These are phyloP conservation scores for Syncephalastrum monosporum DNA, from an alignment of 371 early-diverging fungal genomes.

Conservation along the genomic window DNA sequence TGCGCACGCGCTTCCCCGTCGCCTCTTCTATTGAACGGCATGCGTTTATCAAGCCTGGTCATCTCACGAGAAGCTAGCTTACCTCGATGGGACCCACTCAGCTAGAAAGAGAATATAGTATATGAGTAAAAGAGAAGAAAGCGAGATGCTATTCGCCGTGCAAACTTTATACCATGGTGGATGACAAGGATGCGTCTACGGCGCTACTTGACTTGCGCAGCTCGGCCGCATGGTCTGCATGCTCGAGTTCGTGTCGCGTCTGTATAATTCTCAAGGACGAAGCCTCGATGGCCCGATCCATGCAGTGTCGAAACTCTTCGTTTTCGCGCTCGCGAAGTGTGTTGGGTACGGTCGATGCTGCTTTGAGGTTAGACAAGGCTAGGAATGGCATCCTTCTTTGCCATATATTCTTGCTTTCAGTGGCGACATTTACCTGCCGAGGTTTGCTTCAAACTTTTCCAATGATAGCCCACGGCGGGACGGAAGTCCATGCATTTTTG, in stretches of 20 bases:
- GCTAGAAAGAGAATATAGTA: neutral
- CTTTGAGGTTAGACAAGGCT: too few species aligned
- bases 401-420: too few species aligned
- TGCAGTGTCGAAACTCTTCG: constrained; percentile 39
- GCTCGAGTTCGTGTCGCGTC: constrained; percentile 23
- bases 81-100: neutral
- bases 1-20: constrained; percentile 19
- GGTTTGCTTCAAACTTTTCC: constrained; percentile 46
- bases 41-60: too few species aligned
- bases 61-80: neutral
- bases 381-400: too few species aligned
- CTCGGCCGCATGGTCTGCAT: constrained; percentile 4
- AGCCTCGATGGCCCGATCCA: constrained; percentile 49
- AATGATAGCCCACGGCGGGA: constrained; percentile 75
- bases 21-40: constrained; percentile 3
- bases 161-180: neutral
- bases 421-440: neutral
- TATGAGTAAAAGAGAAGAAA: neutral
- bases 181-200: neutral
- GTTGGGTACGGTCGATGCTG: constrained; percentile 10
- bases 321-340: constrained; percentile 43
- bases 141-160: neutral
- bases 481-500: constrained; percentile 67
- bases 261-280: constrained; percentile 33
- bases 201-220: neutral